Evolutionary conservation across 106 monocot genomes (phyloP).

Genomic region (Posidonia australis): DNA sequence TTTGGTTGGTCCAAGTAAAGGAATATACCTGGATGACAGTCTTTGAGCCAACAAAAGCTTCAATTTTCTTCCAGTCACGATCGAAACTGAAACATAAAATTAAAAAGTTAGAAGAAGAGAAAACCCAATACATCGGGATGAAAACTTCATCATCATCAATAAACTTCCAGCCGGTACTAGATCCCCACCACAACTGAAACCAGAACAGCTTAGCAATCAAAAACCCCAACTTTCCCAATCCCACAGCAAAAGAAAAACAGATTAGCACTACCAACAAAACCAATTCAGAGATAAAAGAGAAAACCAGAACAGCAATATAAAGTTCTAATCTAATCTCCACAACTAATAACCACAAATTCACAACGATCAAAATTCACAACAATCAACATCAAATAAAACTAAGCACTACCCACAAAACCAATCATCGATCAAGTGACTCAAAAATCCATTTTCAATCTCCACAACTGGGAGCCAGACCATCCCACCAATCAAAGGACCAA

Average conservation of each 20-base stretch:
- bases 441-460: not conserved
- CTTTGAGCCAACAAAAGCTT: constrained; percentile 31
- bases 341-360: no score
- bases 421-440: no score
- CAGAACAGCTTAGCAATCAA: not conserved
- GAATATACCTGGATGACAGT: constrained; percentile 29
- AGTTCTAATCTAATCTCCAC: no score
- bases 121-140: not conserved
- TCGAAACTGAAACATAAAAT: constrained; percentile 19
- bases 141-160: not conserved
- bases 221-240: not conserved
- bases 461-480: not conserved
- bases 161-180: no score
- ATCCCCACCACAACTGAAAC: not conserved
- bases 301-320: no score
- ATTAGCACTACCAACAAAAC: no score
- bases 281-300: no score
- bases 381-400: no score
- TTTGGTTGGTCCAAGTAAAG: not conserved
- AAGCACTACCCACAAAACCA: no score
- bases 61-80: constrained; percentile 33
- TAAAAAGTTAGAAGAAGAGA: not conserved
- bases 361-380: no score
- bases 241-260: no score
- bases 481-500: not conserved